Evolutionary conservation across 345 rosid genomes (phyloP), one percentile per base, ranked within the genome.

Genomic region (Erodium maritimum): DNA sequence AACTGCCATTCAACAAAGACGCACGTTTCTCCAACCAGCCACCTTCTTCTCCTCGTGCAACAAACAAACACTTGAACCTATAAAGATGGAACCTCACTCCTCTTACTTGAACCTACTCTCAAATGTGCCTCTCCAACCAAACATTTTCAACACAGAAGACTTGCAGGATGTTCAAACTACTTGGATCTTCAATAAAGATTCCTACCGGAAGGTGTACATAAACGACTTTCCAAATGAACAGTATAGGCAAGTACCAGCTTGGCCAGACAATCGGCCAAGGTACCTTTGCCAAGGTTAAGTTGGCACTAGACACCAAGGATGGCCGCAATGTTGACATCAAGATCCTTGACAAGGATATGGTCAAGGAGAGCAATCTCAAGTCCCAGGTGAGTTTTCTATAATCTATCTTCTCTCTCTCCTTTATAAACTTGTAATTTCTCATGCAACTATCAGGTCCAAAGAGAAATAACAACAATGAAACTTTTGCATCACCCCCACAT

Each of bases 401-500:
- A 29, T 29, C 37, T 11, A 25, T 54, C 50, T 19, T 21, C 50
- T 52, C 54, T 23, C 22, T 13, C 37, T 59, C 57, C 14, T 17
- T 37, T 23, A 22, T 18, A 22, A 23, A 1, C 19, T 23, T 21
- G n/a, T 10, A 2, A 17, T 14, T 57, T 21, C 48, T 54, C 25
- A n/a, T 63, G 21, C 16, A 22, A 61, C 59, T 64, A 59, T 56
- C 77, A 85, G 90, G 95, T 88, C 18, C 62, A 84, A 20, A 79
- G 88, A 66, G 97, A 91, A 77, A 91, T 88, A 60, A 73, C 76
- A 55, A 88, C 91, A 0, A 91, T 91, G 97, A 91, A 91, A 78
- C 82, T 88, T 60, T 70, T 91, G 56, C 75, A 82, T 58, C 97
- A 91, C 66, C 96, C 95, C 5, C 75, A 82, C 65, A 83, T 86